Percentiles rank a stretch among this genome's conserved stretches.
Evolutionary conservation across 306 rosid genomes (phyloP).

Genomic region (Rubus parviflorus): DNA sequence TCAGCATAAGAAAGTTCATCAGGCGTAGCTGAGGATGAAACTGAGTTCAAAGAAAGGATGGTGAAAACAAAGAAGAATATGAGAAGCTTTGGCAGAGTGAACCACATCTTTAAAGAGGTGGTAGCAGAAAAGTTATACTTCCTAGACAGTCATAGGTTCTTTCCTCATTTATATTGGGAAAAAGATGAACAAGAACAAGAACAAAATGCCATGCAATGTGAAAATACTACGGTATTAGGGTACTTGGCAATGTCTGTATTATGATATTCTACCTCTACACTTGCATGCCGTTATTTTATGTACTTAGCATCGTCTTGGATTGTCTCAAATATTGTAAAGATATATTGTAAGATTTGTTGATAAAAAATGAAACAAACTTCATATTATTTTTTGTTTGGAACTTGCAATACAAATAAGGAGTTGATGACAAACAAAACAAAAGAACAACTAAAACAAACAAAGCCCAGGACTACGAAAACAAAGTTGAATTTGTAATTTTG

Average conservation of each 20-base stretch:
- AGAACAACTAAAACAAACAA: not conserved
- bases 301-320: not conserved
- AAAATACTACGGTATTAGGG: not conserved
- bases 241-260: not conserved
- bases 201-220: not conserved
- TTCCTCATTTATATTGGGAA: not conserved
- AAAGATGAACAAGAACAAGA: not conserved
- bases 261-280: not conserved
- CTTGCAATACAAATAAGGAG: not conserved
- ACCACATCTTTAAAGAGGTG: not conserved
- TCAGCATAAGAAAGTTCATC: constrained; percentile 26
- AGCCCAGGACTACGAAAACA: no score
- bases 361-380: no score
- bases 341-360: not conserved
- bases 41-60: constrained; percentile 10
- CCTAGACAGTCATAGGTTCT: not conserved
- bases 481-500: not conserved
- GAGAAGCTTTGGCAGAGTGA: constrained; percentile 1
- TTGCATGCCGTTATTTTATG: not conserved
- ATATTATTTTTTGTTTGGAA: no score
- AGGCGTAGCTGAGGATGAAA: constrained; percentile 22
- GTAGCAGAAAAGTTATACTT: not conserved
- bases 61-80: constrained; percentile 18
- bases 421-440: not conserved
- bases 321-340: no score